These are phyloP conservation scores for Calonectria pteridis DNA, from an alignment of 2,329 filamentous ascomycete genomes.

Conservation along the genomic window DNA sequence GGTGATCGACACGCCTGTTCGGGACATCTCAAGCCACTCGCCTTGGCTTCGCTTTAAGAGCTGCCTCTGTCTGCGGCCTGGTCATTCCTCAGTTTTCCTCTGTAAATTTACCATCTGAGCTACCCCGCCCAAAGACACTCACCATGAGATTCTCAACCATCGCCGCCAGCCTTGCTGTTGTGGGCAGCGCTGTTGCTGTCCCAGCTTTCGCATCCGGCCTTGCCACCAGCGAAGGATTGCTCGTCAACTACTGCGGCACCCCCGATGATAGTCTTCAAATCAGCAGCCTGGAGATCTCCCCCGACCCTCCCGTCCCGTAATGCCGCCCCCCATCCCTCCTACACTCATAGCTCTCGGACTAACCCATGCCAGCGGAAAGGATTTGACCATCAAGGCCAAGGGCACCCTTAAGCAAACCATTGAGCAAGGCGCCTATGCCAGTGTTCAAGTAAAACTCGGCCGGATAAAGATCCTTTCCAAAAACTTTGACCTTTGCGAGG, in stretches of 20 bases:
- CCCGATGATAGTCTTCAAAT: neutral
- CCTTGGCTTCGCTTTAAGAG: neutral
- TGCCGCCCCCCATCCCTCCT: neutral
- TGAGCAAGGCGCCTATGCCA: neutral
- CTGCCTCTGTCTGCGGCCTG: neutral
- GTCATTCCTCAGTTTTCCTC: no score
- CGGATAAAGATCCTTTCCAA: neutral
- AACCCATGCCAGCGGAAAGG: neutral
- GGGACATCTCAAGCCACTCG: no score
- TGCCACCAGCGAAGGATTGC: neutral
- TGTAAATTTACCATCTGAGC: no score
- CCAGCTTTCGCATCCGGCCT: neutral
- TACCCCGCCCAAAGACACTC: neutral
- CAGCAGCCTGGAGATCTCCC: neutral
- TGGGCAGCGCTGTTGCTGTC: neutral
- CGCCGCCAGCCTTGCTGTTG: neutral
- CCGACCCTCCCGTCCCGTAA: neutral
- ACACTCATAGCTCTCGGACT: neutral
- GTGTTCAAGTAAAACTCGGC: neutral
- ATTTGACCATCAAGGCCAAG: neutral
- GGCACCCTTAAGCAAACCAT: neutral
- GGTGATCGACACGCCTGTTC: no score
- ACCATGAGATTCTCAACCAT: neutral
- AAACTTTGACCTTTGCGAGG: neutral
- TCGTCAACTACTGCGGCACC: neutral